These are phyloP conservation scores for Clarireedia paspali DNA, from an alignment of 2,329 filamentous ascomycete genomes.

Conservation along the genomic window DNA sequence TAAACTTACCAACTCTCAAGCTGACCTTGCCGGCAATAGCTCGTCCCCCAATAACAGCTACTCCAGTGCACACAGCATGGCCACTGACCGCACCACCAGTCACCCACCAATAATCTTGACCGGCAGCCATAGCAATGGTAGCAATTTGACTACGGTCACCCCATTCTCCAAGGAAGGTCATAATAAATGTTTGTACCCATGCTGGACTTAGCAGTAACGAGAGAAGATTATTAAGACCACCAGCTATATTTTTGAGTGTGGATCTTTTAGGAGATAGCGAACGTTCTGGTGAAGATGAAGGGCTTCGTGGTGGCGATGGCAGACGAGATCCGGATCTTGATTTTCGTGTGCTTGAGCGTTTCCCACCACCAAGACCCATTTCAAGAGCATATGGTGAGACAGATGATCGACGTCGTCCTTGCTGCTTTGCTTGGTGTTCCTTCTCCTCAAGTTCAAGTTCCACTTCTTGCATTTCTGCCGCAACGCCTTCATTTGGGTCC, in stretches of 20 bases:
- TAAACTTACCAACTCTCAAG: constrained; percentile 81
- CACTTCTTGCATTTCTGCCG: constrained; percentile 97
- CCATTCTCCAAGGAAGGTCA: constrained; percentile 99
- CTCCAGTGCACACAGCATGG: constrained; percentile 82
- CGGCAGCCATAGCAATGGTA: constrained; percentile 97
- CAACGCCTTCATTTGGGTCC: constrained; percentile 81
- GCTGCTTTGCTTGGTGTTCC: constrained; percentile 65
- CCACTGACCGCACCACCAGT: constrained; percentile 80
- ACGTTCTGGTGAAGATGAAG: constrained; percentile 66
- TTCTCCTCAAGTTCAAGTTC: constrained; percentile 91
- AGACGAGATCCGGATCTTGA: constrained; percentile 68
- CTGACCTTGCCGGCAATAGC: constrained; percentile 92
- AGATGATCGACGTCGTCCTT: constrained; percentile 56
- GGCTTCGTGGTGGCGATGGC: constrained; percentile 71
- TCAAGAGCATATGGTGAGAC: constrained; percentile 73
- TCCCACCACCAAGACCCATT: constrained; percentile 60
- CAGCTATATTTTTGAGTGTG: constrained; percentile 37
- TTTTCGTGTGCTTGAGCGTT: constrained; percentile 51
- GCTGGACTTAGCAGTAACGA: constrained; percentile 86
- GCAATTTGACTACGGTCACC: constrained; percentile 96
- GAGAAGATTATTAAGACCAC: constrained; percentile 76
- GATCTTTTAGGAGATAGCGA: constrained; percentile 31
- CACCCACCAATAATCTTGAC: constrained; percentile 98
- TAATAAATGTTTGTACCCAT: constrained; percentile 98
- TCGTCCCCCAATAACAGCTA: constrained; percentile 84